Base-by-base conservation (phyloP, 2,329 filamentous ascomycete species). In the Myriosclerotinia duriaeana region DNA sequence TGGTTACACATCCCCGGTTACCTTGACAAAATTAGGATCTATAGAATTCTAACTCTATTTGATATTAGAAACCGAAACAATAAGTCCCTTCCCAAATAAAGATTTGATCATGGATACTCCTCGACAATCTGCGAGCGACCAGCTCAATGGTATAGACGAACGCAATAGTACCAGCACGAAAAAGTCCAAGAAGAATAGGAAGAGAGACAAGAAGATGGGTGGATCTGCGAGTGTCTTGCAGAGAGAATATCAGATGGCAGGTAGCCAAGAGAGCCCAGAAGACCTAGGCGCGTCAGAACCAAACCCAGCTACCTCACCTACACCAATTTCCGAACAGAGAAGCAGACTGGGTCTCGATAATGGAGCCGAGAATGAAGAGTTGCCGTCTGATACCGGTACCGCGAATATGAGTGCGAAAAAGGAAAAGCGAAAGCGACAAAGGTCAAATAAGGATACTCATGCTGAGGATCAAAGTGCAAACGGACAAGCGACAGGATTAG, bases 141-240 rank as follows among this genome's bases (percentile, higher is more conserved):
- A 52, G 14, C 17, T 40, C 26, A 20, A 17, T 46, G 22, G 20
- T 20, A 46, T 36, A 52, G 55, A 46, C 15, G 46, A 66, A 26
- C 15, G 17, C n/a, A 40, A 20, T 38, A 40, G 20, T 14, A 26
- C 38, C 14, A 61, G 46, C 6, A 46, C 58, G 7, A 42, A 36
- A 9, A 66, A 66, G 14, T 15, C 36, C 15, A 61, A 61, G 17
- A 60, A 44, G 38, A 38, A 22, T 53, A 66, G 42, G 48, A 63
- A 63, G n/a, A 61, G n/a, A 30, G 34, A 61, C 3, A 40, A 30
- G 36, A 66, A 61, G n/a, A 53, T 53, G 20, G 55, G 55, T 22
- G 64, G 64, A 34, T 40, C 54, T 26, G 38, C 34, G 26, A 65
- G 54, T 53, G 64, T 65, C 26, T 26, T 60, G 12, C 46, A 53